Evolutionary conservation across 192 early-diverging fungal genomes (phyloP).

Genomic region (Pilaira anomala): DNA sequence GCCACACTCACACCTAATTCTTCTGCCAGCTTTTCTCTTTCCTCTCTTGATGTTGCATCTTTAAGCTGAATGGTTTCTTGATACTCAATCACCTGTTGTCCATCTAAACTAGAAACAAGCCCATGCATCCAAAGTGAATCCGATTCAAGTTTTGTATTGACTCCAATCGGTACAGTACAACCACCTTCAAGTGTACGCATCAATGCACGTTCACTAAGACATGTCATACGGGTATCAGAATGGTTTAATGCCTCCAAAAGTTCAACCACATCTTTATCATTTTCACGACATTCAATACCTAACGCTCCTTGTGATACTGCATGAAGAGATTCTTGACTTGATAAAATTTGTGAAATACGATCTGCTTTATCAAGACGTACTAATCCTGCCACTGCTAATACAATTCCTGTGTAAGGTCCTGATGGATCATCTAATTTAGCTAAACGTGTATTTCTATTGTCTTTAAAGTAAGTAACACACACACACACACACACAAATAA

Average conservation of each 20-base stretch:
- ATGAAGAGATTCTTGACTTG: constrained; percentile 61
- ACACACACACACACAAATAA: neutral
- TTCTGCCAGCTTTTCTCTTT: constrained; percentile 34
- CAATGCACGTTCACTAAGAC: constrained; percentile 78
- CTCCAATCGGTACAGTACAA: constrained; percentile 93
- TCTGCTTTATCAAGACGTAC: constrained; percentile 60
- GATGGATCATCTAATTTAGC: constrained; percentile 80
- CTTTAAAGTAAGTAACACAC: constrained; percentile 29
- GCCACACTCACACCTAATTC: constrained; percentile 43
- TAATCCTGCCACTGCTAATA: constrained; percentile 88
- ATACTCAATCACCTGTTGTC: constrained; percentile 56
- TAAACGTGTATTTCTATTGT: constrained; percentile 84
- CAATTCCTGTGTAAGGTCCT: constrained; percentile 67
- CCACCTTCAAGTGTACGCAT: constrained; percentile 92
- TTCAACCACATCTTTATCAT: constrained; percentile 50
- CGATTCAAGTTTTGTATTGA: constrained; percentile 55
- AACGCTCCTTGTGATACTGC: constrained; percentile 94
- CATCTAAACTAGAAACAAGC: constrained; percentile 77
- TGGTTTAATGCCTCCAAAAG: constrained; percentile 70
- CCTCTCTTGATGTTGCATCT: constrained; percentile 29
- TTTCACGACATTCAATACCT: constrained; percentile 74
- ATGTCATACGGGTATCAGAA: constrained; percentile 57
- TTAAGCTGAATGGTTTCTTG: constrained; percentile 31
- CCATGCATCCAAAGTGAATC: constrained; percentile 53
- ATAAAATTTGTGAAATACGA: constrained; percentile 72